Evolutionary conservation across 805 yeast species (phyloP), one percentile per base, ranked within the genome.

Genomic region (Torulaspora microellipsoides): DNA sequence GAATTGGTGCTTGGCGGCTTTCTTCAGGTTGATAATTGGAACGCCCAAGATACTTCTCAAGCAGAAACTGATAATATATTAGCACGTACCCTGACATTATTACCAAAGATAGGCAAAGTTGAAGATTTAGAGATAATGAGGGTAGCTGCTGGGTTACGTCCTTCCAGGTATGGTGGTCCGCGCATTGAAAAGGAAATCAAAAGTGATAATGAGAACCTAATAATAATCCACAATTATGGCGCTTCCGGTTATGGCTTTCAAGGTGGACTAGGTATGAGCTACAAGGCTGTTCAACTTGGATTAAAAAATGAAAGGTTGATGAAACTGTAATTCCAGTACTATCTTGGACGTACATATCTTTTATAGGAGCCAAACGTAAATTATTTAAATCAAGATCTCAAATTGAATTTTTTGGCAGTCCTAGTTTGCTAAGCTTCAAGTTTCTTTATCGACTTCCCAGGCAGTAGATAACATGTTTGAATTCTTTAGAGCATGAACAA

Each of bases 1-100:
- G 82, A 83, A 49, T 72, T 85, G 25, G 73, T 86, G 34, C 70
- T 86, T 14, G 95, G 95, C 23, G 95, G 95, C 1, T 85, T 72
- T 52, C 60, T 80, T 53, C 89, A 84, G 51, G 72, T 73, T 51
- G 77, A 74, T 46, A 77, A 79, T 53, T 80, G 82, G 81, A 69
- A 76, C 11, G 76, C 75, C 1, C 48, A 49, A 36, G 83, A 78
- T 47, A 77, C 87, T 2, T 77, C 69, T 51, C 71, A 66, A 27
- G 68, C 66, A 30, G 80, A 83, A 56, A 77, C 84, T 1, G 73
- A 73, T 31, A 83, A 82, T 49, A 83, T 85, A 41, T 52, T 84
- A 30, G 67, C 64, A 36, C 72, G 91, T 52, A 77, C 87, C 1
- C 72, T 78, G 1, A 68, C 59, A 20, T 58, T 79, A 35, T 59